Evolutionary conservation across 2,329 filamentous ascomycete species (phyloP), one percentile per base, ranked within the genome.

Genomic region (Ceratocystis cacaofunesta): DNA sequence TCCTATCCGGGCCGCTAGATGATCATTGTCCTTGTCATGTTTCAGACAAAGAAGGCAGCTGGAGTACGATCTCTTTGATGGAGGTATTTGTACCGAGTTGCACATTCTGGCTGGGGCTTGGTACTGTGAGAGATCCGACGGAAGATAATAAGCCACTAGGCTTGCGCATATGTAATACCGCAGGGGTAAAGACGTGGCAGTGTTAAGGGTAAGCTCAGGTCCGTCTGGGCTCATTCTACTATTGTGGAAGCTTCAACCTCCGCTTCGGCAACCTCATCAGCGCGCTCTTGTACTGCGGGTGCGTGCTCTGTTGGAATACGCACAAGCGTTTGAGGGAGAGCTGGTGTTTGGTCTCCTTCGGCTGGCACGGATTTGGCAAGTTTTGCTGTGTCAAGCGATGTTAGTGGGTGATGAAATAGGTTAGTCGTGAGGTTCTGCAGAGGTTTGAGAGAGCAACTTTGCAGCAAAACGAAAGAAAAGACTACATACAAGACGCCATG

Each of bases 221-320:
- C 8, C 30, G 22, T 10, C 32, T n/a, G 1, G 2, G 1, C 30
- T 58, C 55, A 58, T 58, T 58, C 55, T 3, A 43, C 6, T 7
- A 63, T 63, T 5, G 15, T 52, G 7, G 70, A 73, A 15, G 74
- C 75, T 52, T 76, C 78, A n/a, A 75, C 76, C 44, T 78, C 72
- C 2, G 74, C 73, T 10, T 75, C 79, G 2, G 75, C 55, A 58
- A 32, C 78, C 3, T 76, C 80, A 48, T 85, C 82, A 15, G 82
- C 78, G 61, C 85, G 82, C 22, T 82, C 83, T 69, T 86, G 84
- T 5, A 87, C 73, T 28, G 82, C 77, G 30, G 84, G 84, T 12
- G 84, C 85, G 74, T 92, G 88, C 70, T 92, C 87, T 17, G 89
- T 91, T 0, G 90, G 90, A 70, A 94, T 92, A 69, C 90, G 84